Percentiles rank a stretch among this genome's conserved stretches.
Conservation (phyloP, 768 basidiomycete species). For the Udeniomyces megalosporus region DNA sequence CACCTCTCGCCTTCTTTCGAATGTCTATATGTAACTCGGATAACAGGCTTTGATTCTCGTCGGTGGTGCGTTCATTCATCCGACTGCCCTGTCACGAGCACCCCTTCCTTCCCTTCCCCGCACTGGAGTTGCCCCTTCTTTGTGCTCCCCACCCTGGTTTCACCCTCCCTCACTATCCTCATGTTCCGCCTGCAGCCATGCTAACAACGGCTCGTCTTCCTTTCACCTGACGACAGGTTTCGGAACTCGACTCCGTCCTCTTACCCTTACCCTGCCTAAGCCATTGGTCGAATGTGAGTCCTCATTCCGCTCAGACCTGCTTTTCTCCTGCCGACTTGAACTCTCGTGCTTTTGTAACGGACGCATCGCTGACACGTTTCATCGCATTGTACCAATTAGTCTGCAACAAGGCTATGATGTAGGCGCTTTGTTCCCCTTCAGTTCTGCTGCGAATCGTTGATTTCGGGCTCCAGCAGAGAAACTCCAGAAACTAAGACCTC, state of each 20-base stretch:
- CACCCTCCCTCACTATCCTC: background rate
- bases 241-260: constrained; percentile 36
- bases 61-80: constrained; percentile 28
- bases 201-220: background rate
- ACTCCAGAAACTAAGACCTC: background rate
- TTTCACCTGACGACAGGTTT: constrained; percentile 25
- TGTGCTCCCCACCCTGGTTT: background rate
- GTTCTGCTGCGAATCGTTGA: no score
- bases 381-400: no score
- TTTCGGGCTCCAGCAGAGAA: no score
- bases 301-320: background rate
- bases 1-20: background rate
- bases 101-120: background rate
- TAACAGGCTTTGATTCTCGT: constrained; percentile 35
- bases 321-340: background rate
- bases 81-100: background rate
- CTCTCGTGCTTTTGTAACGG: background rate
- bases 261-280: constrained; percentile 33
- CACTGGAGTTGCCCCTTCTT: background rate
- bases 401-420: constrained; percentile 31
- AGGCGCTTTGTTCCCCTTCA: constrained; percentile 13
- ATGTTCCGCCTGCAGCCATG: no score
- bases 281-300: constrained; percentile 30
- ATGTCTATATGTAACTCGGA: background rate
- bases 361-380: background rate